These are phyloP conservation scores for Aspergillus sp. DNA, from an alignment of 2,329 filamentous ascomycete species.

Conservation along the genomic window DNA sequence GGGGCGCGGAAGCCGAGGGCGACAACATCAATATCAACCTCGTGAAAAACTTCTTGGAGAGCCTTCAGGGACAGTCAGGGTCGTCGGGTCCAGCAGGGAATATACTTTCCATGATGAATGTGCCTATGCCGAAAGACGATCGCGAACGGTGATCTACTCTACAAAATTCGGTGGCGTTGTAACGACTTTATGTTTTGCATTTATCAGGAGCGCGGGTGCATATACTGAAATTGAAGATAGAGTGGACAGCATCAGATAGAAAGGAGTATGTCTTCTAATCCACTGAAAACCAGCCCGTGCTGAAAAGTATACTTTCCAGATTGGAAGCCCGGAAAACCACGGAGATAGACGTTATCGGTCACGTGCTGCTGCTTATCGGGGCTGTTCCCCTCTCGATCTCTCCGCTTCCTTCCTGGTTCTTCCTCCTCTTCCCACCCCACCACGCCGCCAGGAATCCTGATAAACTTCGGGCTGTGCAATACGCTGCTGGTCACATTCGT, in stretches of 20 bases:
- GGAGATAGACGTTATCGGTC: conserved; percentile 5
- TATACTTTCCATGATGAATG: conserved; percentile 80
- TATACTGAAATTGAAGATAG: background rate
- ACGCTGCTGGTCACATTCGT: conserved; percentile 7
- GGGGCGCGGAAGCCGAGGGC: conserved; percentile 43
- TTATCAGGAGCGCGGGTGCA: background rate
- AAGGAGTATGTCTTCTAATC: background rate
- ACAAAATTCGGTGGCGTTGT: background rate
- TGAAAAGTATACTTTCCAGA: background rate
- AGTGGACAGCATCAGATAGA: background rate
- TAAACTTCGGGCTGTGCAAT: conserved; percentile 1
- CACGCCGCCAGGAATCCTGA: conserved; percentile 3
- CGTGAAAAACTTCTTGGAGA: conserved; percentile 86
- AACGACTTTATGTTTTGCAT: background rate
- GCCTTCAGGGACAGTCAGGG: conserved; percentile 86
- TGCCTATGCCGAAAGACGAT: conserved; percentile 78
- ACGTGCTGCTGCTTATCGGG: conserved; percentile 14
- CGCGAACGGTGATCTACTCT: conserved; percentile 19
- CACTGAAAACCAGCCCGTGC: background rate
- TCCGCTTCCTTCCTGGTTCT: conserved; percentile 1
- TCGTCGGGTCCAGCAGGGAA: conserved; percentile 84
- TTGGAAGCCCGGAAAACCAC: background rate
- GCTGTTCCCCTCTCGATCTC: conserved; percentile 17
- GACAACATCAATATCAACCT: conserved; percentile 83
- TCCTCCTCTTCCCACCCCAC: conserved; percentile 2